Conservation (phyloP, 1,284 basidiomycete species). For the Ceratobasidium sp. region DNA sequence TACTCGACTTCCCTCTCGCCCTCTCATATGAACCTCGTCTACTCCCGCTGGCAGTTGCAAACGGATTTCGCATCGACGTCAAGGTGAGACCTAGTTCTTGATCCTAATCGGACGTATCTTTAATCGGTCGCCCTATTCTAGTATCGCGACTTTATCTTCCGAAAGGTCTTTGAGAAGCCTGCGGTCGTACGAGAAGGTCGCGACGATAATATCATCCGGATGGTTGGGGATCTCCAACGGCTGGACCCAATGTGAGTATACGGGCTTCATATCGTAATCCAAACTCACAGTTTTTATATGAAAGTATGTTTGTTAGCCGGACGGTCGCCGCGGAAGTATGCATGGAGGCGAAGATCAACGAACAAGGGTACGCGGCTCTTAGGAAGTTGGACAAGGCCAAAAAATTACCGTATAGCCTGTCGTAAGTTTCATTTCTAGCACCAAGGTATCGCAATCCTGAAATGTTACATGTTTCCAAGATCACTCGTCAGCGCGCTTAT, state of each 20-base stretch:
- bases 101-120: not conserved
- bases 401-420: conserved; percentile 63
- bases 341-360: conserved; percentile 74
- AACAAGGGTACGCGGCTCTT: conserved; percentile 67
- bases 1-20: conserved; percentile 73
- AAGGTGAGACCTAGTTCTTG: conserved; percentile 57
- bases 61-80: conserved; percentile 75
- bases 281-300: not conserved
- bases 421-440: conserved; percentile 17
- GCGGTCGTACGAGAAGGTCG: conserved; percentile 52
- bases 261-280: conserved; percentile 28
- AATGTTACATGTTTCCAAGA: conserved; percentile 51
- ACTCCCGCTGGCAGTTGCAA: conserved; percentile 69
- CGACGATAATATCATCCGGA: conserved; percentile 61
- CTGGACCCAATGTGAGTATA: conserved; percentile 37
- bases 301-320: conserved; percentile 76
- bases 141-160: conserved; percentile 81
- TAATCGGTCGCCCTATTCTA: conserved; percentile 47
- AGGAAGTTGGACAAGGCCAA: conserved; percentile 67
- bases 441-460: conserved; percentile 24
- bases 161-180: conserved; percentile 75
- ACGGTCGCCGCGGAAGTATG: conserved; percentile 79
- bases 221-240: conserved; percentile 38
- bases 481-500: conserved; percentile 64
- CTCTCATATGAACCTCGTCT: conserved; percentile 74